phyloP scores from a whole-genome alignment of 768 basidiomycete species.

The Termitomyces sp. region DNA sequence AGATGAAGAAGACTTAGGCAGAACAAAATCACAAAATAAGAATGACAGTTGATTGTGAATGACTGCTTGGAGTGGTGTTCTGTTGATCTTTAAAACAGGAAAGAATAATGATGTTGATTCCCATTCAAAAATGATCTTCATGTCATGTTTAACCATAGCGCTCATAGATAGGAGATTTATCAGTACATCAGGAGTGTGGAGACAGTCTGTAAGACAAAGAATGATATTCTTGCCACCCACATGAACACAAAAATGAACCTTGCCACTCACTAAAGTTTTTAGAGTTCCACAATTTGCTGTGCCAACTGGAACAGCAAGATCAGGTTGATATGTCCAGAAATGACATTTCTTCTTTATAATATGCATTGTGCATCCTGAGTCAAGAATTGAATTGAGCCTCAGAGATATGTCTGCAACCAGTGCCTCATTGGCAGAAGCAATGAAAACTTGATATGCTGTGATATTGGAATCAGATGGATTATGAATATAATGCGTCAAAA shows the following conservation, averaged over 20 bases:
- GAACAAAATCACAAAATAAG: neutral
- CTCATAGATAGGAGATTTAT: neutral
- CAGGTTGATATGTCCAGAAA: neutral
- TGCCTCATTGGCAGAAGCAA: no score
- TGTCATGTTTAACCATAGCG: neutral
- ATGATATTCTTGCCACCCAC: neutral
- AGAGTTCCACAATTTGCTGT: neutral
- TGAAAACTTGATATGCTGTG: no score
- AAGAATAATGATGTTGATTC: neutral
- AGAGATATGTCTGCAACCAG: no score
- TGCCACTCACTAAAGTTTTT: neutral
- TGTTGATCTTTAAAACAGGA: neutral
- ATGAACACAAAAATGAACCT: neutral
- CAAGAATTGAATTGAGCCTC: no score
- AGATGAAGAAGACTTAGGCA: no score
- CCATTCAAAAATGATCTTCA: neutral
- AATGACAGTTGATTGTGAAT: neutral
- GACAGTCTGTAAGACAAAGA: neutral
- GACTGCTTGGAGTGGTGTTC: neutral
- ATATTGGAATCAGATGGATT: no score
- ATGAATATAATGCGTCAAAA: no score
- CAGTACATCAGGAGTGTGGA: neutral
- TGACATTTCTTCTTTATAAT: no score
- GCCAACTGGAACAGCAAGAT: neutral
- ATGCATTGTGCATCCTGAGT: no score